Evolutionary conservation across 306 rosid genomes (phyloP).

Genomic region (Cajanus cajan): DNA sequence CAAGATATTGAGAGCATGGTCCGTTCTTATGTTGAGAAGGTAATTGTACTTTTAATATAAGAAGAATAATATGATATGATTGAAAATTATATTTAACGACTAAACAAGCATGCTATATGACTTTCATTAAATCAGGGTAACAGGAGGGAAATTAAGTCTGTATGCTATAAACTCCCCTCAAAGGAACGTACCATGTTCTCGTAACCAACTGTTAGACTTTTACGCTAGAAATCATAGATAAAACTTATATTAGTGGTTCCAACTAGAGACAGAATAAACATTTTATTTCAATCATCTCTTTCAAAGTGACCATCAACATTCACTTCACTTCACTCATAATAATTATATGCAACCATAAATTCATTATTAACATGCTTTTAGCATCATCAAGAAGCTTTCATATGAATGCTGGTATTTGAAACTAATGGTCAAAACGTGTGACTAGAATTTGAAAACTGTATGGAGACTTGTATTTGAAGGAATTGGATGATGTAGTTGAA

Average conservation of each 20-base stretch:
- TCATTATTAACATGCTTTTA: background rate
- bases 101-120: background rate
- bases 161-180: background rate
- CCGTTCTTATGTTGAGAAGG: conserved; percentile 82
- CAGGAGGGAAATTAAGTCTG: background rate
- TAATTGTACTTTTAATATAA: conserved; percentile 26
- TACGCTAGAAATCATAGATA: background rate
- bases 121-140: background rate
- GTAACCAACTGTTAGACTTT: background rate
- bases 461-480: background rate
- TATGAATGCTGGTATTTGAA: background rate
- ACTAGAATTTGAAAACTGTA: background rate
- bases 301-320: background rate
- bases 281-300: conserved; percentile 5
- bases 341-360: background rate
- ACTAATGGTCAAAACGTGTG: background rate
- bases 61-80: background rate
- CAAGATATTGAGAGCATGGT: conserved; percentile 91
- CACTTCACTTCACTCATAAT: background rate
- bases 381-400: background rate
- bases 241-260: background rate
- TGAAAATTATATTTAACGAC: background rate
- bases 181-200: background rate
- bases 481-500: background rate
- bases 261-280: background rate